Evolutionary conservation across 371 early-diverging fungal species (phyloP), one percentile per base, ranked within the genome.

Genomic region (Lichtheimia hyalospora): DNA sequence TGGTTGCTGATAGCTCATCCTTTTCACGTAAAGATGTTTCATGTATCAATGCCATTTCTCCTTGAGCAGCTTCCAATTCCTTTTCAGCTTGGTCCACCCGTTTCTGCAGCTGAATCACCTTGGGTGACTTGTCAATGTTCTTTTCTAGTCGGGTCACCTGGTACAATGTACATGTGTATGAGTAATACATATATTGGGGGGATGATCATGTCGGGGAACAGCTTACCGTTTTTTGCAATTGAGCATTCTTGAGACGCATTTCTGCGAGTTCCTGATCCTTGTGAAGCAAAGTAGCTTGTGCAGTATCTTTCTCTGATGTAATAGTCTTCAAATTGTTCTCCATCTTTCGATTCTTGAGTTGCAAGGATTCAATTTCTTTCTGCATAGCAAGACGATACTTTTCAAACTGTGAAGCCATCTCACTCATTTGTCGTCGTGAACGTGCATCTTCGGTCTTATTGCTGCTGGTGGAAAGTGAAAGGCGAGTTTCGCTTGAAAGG

Each of bases 241-340:
- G 46, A 12, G 50, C 58, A 49, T 73, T 76, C 50, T 71, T 73
- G 8, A 64, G 54, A 41, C 77, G 58, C 44, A 71, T 42, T 15
- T 73, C 70, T 14, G 73, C 73, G 10, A 76, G 53, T 60, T 76
- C 73, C 49, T 64, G 67, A 18, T 76, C 73, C 27, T 71, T 71
- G 23, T 14, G 27, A 3, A 71, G 18, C 3, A 69, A 27, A 0
- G 55, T 13, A 12, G 63, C 27, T 53, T 71, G 69, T 3, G 62
- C 48, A 25, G 52, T 48, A 15, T 53, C 64, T 48, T 69, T 76
- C 13, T 76, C 73, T 18, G 43, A 56, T 44, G 63, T 62, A 2
- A 63, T 49, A 12, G 67, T 23, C 43, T 69, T 62, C 15, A 76
- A 46, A 4, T 24, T 62, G 13, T 60, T 7, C 21, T 76, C 73